Conservation (phyloP, 768 basidiomycete species). For the Amanita jacksonii region DNA sequence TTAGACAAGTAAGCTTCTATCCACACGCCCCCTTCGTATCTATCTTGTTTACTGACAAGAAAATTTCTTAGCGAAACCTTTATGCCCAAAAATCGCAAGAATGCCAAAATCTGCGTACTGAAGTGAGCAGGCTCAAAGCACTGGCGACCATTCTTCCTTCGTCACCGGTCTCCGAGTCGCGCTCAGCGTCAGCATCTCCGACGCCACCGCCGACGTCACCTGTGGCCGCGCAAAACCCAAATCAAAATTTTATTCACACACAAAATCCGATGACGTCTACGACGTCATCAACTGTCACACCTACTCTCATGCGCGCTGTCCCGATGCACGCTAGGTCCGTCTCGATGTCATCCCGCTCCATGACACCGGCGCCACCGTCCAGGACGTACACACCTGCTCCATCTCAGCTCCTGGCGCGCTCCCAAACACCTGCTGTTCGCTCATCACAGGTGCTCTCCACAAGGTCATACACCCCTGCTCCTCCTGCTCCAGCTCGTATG, state of each 20-base stretch:
- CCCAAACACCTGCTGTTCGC: slow-evolving; percentile 20
- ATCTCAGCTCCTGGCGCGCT: slow-evolving; percentile 15
- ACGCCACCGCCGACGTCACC: slow-evolving; percentile 26
- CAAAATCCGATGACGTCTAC: slow-evolving; percentile 20
- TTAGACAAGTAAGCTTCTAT: slow-evolving; percentile 51
- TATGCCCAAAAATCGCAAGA: slow-evolving; percentile 65
- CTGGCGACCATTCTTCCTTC: slow-evolving; percentile 33
- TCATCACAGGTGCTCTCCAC: slow-evolving; percentile 17
- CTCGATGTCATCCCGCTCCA: slow-evolving; percentile 43
- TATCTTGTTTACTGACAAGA: slow-evolving; percentile 14
- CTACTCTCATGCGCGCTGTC: slow-evolving; percentile 42
- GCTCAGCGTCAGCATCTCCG: slow-evolving; percentile 26
- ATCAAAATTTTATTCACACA: slow-evolving; percentile 17
- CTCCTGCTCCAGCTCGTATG: slow-evolving; percentile 20
- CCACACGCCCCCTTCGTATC: not conserved
- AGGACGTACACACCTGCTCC: slow-evolving; percentile 31
- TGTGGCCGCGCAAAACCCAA: slow-evolving; percentile 23
- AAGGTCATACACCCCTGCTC: slow-evolving; percentile 23
- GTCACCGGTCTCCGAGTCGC: slow-evolving; percentile 23
- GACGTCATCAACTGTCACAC: slow-evolving; percentile 26
- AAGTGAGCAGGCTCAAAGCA: slow-evolving; percentile 49
- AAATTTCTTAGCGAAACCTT: slow-evolving; percentile 38
- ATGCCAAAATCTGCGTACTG: slow-evolving; percentile 55
- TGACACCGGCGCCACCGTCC: slow-evolving; percentile 27
- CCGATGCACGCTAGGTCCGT: slow-evolving; percentile 48